Evolutionary conservation across 1,139 yeast species (phyloP), one percentile per base, ranked within the genome.

Genomic region (Hyphopichia buzzinii): DNA sequence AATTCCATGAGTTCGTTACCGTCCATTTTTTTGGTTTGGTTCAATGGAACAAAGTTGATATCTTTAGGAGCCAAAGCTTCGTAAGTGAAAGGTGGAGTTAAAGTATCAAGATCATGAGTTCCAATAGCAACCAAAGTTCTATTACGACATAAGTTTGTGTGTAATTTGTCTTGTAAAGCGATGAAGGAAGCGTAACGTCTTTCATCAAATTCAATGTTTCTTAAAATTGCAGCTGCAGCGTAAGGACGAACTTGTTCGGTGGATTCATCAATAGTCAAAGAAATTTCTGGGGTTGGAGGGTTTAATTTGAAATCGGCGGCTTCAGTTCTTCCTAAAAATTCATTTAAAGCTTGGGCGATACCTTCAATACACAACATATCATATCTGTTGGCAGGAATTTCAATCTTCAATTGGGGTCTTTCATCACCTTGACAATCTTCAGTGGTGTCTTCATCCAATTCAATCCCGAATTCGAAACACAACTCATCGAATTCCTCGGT

Each of bases 281-380:
- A 69, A 35, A 77, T 72, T 41, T 74, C 70, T 40, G 95, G 92
- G 38, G 67, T 66, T 30, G 64, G 61, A 17, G 88, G 84, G 25
- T 74, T 68, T 41, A 85, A 69, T 40, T 68, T 78, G 72, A 77
- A 92, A 24, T 65, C 62, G 36, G 98, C 97, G 29, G 84, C 70
- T 37, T 67, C 58, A 10, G 63, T 57, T 43, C 77, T 78, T 26
- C 94, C 96, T 52, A 90, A 73, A 58, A 87, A 94, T 59, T 89
- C 95, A 55, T 89, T 89, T 57, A 94, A 72, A 1, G 97, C 94
- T 57, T 89, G 95, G 1, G 97, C 88, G 62, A 94, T 90, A 56
- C 99, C 99, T 65, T 94, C 99, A 47, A 89, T 84, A 71, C 98
- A 94, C 50, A 94, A 80, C 92, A 94, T 81, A 61, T 92, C 99